A percentile compares a stretch with the other conserved stretches of the same genome.
Evolutionary conservation across 176 grass and related monocot genomes (phyloP).

Genomic region (Aegilops tauschii): DNA sequence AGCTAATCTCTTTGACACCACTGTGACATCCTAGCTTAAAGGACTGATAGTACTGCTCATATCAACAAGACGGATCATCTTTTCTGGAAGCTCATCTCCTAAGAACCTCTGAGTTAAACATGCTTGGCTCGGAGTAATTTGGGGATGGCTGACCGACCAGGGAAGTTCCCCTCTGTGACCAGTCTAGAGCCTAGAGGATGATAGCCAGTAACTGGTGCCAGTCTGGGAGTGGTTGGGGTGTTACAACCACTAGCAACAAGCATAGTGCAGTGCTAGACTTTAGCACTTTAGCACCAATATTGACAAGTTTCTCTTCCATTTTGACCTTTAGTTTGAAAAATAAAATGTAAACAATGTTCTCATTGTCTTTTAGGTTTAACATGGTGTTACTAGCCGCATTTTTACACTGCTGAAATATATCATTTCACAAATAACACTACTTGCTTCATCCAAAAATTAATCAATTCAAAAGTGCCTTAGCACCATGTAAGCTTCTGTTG

Average conservation of each 20-base stretch:
- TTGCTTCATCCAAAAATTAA: slow-evolving; percentile 10
- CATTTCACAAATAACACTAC: background rate
- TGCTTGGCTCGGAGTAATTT: no score
- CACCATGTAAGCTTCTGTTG: background rate
- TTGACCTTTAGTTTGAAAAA: background rate
- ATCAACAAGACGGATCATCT: no score
- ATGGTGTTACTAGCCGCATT: background rate
- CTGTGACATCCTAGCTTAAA: no score
- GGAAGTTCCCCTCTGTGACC: no score
- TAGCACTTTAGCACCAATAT: background rate
- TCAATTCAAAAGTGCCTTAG: background rate
- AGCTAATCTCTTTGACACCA: background rate
- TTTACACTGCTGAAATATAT: background rate
- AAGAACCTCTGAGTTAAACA: no score
- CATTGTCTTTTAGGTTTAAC: background rate
- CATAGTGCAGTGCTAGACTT: background rate
- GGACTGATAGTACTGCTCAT: no score
- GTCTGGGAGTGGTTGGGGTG: no score
- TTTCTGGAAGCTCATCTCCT: no score
- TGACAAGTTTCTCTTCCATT: background rate
- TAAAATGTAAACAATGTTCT: background rate
- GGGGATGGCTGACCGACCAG: no score
- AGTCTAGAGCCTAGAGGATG: no score
- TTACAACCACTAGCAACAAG: background rate
- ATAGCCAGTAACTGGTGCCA: no score